A percentile compares a stretch with the other conserved stretches of the same genome.
Conservation (phyloP, 345 rosid species). For the Streptanthus diversifolius region DNA sequence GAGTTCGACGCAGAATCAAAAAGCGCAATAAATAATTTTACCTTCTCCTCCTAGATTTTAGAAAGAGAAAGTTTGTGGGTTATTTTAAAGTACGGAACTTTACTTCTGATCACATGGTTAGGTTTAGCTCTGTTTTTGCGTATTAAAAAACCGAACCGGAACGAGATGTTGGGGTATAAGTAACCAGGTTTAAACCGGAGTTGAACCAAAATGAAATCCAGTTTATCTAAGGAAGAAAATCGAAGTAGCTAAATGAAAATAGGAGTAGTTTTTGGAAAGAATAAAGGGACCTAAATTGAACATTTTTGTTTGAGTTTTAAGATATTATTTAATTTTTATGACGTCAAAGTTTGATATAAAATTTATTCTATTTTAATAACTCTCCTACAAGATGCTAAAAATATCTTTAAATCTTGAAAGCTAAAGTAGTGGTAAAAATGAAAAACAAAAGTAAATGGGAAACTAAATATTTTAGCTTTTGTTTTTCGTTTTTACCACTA, state of each 20-base stretch:
- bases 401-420: neutral
- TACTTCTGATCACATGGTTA: conserved; percentile 10
- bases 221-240: neutral
- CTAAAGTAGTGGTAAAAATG: neutral
- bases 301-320: neutral
- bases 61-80: conserved; percentile 21
- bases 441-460: neutral
- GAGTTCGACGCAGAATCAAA: conserved; percentile 25
- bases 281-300: neutral
- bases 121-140: neutral
- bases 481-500: no score
- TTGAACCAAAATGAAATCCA: neutral
- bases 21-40: conserved; percentile 17
- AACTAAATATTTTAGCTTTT: no score
- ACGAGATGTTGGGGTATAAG: neutral
- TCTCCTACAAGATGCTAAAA: neutral
- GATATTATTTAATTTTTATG: neutral
- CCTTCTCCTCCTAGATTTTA: conserved; percentile 15
- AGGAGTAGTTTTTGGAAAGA: neutral
- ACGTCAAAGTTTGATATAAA: neutral
- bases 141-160: neutral
- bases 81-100: neutral
- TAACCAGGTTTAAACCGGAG: neutral
- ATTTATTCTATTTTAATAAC: neutral
- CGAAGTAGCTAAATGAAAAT: neutral